Percentiles rank a stretch among this genome's conserved stretches.
Conservation (phyloP, 192 early-diverging fungal species). For the Phlyctochytrium bullatum region DNA sequence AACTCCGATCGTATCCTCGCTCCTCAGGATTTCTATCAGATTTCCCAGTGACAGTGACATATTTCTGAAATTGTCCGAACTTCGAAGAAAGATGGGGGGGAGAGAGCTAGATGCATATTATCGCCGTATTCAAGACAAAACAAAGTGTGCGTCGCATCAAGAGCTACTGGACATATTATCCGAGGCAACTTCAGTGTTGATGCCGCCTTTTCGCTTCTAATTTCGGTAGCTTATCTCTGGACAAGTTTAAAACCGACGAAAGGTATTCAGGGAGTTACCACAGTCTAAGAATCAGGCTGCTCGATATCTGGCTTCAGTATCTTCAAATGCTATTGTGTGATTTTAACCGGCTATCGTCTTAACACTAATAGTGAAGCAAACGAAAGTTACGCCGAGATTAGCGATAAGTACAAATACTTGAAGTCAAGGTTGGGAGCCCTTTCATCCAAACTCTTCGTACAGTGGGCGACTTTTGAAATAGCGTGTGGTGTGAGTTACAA, state of each 20-base stretch:
- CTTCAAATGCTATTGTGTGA: constrained; percentile 11
- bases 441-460: constrained; percentile 23
- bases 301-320: constrained; percentile 28
- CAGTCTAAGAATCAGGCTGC: neutral
- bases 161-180: too few species aligned
- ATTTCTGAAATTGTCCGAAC: too few species aligned
- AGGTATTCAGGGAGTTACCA: neutral
- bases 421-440: constrained; percentile 25
- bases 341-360: neutral
- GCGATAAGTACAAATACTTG: constrained; percentile 40
- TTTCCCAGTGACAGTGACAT: too few species aligned
- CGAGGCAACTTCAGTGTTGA: too few species aligned
- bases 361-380: neutral
- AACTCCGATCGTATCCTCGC: too few species aligned
- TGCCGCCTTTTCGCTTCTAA: too few species aligned
- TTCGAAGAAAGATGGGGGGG: too few species aligned
- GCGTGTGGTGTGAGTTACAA: too few species aligned
- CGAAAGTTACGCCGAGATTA: constrained; percentile 26
- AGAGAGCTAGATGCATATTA: too few species aligned
- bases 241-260: neutral
- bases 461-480: constrained; percentile 43
- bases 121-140: too few species aligned
- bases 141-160: too few species aligned
- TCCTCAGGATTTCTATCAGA: too few species aligned
- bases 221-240: neutral